phyloP scores from a whole-genome alignment of 78 protist genomes.

The Emiliania huxleyi region DNA sequence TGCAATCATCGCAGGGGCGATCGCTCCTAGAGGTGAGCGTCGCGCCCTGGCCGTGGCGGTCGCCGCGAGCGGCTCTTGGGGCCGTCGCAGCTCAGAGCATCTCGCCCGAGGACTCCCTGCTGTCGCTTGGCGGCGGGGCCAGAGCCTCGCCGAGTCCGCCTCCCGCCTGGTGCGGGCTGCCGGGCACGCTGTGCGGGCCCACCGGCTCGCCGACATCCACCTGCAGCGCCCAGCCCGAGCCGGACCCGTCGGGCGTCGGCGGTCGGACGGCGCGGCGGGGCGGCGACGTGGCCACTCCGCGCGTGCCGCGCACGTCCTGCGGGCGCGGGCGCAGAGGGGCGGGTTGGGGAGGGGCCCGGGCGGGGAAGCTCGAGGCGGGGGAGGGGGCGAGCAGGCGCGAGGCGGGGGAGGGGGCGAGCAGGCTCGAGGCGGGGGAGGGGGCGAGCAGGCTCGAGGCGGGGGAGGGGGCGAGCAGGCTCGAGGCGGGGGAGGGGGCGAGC shows the following conservation, averaged over 20 bases:
- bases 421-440: background rate
- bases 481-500: background rate
- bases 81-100: background rate
- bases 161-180: background rate
- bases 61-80: too few relatives aligned
- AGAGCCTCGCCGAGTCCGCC: background rate
- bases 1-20: too few relatives aligned
- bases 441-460: too few relatives aligned
- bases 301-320: too few relatives aligned
- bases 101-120: background rate
- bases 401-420: background rate
- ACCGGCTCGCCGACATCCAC: background rate
- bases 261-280: too few relatives aligned
- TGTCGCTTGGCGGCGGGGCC: background rate
- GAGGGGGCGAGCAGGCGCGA: background rate
- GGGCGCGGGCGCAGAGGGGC: background rate
- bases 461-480: too few relatives aligned
- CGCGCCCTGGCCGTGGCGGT: too few relatives aligned
- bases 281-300: too few relatives aligned
- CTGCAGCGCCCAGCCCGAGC: background rate
- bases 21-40: too few relatives aligned
- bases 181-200: background rate
- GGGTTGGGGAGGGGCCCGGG: background rate
- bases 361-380: background rate
- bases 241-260: too few relatives aligned